Conservation (phyloP, 306 rosid genomes). For the Cicer judaicum region DNA sequence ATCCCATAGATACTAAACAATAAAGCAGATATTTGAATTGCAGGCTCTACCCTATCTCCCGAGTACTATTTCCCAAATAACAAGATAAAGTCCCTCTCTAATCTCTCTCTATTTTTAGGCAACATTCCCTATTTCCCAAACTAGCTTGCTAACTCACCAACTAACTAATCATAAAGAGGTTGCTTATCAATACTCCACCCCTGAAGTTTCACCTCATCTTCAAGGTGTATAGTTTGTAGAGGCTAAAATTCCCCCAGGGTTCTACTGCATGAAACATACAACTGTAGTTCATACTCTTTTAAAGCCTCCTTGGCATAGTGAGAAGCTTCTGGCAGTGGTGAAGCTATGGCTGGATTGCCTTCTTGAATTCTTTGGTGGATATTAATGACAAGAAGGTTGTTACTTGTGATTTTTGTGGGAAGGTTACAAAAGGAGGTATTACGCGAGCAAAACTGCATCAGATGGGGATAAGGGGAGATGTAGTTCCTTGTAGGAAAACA, state of each 20-base stretch:
- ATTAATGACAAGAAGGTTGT: too few species aligned
- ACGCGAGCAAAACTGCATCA: too few species aligned
- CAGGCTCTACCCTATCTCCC: background rate
- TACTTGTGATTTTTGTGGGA: too few species aligned
- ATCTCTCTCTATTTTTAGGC: background rate
- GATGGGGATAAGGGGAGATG: too few species aligned
- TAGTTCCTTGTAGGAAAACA: too few species aligned
- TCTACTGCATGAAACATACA: background rate
- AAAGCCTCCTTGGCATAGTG: background rate
- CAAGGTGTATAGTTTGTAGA: background rate
- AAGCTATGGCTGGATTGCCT: background rate
- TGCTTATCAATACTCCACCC: background rate
- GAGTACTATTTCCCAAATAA: background rate
- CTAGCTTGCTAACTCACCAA: background rate
- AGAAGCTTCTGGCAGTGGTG: background rate
- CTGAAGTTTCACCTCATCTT: background rate
- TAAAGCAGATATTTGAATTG: background rate
- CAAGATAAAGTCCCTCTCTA: conserved; percentile 1
- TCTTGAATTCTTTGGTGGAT: too few species aligned
- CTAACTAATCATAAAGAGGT: background rate
- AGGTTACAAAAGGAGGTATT: too few species aligned
- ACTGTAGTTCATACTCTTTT: background rate
- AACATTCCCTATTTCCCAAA: background rate
- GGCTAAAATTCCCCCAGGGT: background rate
- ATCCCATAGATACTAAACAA: background rate